A percentile compares a stretch with the other conserved stretches of the same genome.
Conservation (phyloP, 768 basidiomycete species). For the Mrakia hoshinonis region DNA sequence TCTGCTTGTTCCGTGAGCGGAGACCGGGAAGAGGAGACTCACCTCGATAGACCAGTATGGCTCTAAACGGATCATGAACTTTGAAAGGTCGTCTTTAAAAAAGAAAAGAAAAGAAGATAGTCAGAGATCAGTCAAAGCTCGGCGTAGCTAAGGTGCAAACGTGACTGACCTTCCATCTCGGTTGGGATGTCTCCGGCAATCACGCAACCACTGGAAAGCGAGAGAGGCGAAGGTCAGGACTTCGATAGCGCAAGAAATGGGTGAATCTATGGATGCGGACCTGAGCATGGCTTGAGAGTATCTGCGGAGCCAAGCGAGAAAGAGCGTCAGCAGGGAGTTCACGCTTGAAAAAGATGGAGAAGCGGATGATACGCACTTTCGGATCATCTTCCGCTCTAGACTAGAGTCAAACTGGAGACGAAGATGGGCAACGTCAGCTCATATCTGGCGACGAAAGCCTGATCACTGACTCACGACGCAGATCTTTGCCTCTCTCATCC, state of each 20-base stretch:
- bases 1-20: too few species aligned
- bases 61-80: slow-evolving; percentile 24
- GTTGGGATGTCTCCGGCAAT: slow-evolving; percentile 28
- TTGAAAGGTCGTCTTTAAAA: slow-evolving; percentile 23
- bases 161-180: slow-evolving; percentile 28
- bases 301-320: not conserved
- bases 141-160: not conserved
- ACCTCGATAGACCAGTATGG: slow-evolving; percentile 26
- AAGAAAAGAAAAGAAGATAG: not conserved
- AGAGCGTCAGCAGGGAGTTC: not conserved
- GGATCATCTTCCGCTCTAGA: slow-evolving; percentile 28
- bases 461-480: slow-evolving; percentile 12
- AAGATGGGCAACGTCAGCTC: not conserved
- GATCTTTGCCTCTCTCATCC: slow-evolving; percentile 28
- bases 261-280: slow-evolving; percentile 3
- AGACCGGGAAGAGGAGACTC: not conserved
- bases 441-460: not conserved
- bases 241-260: not conserved
- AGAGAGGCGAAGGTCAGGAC: not conserved
- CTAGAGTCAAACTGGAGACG: slow-evolving; percentile 21
- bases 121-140: not conserved
- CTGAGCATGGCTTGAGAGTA: slow-evolving; percentile 29
- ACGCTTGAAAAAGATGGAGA: not conserved
- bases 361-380: slow-evolving; percentile 10
- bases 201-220: slow-evolving; percentile 22